These are phyloP conservation scores for Yamadazyma scolyti DNA, from an alignment of 805 yeast species.

Conservation along the genomic window DNA sequence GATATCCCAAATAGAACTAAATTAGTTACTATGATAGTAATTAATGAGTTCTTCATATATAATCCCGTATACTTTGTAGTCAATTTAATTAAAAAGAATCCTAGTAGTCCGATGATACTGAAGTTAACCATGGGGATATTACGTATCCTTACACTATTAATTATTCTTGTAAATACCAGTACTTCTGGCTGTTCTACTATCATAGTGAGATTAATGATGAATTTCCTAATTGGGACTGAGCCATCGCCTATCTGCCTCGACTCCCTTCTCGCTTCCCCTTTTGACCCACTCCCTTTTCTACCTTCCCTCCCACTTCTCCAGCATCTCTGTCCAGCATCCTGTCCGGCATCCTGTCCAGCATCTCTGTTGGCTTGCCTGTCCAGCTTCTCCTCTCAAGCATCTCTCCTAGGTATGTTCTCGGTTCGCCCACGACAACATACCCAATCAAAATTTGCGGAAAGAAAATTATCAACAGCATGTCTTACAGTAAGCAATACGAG, in stretches of 20 bases:
- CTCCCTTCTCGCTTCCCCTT: too few species aligned
- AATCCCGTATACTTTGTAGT: slow-evolving; percentile 56
- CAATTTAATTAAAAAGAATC: slow-evolving; percentile 46
- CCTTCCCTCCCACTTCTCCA: slow-evolving; percentile 1
- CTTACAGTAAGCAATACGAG: slow-evolving; percentile 34
- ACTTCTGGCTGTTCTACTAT: not conserved
- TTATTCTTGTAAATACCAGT: slow-evolving; percentile 15
- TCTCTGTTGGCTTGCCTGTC: too few species aligned
- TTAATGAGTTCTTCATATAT: slow-evolving; percentile 60
- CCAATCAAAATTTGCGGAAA: slow-evolving; percentile 38
- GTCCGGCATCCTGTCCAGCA: too few species aligned
- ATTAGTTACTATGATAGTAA: slow-evolving; percentile 81
- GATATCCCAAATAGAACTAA: slow-evolving; percentile 84
- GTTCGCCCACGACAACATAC: slow-evolving; percentile 5
- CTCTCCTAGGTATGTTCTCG: not conserved
- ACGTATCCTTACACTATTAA: slow-evolving; percentile 35
- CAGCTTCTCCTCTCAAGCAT: not conserved
- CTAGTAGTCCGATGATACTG: slow-evolving; percentile 46
- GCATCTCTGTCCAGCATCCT: too few species aligned
- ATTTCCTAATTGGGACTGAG: too few species aligned
- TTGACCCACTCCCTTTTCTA: slow-evolving; percentile 1
- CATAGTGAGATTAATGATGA: not conserved
- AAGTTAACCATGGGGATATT: slow-evolving; percentile 58
- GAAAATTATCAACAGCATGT: slow-evolving; percentile 23
- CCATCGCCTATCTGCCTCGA: too few species aligned